Conservation (phyloP, 441 rosid species). For the Syzygium syzygioides region DNA sequence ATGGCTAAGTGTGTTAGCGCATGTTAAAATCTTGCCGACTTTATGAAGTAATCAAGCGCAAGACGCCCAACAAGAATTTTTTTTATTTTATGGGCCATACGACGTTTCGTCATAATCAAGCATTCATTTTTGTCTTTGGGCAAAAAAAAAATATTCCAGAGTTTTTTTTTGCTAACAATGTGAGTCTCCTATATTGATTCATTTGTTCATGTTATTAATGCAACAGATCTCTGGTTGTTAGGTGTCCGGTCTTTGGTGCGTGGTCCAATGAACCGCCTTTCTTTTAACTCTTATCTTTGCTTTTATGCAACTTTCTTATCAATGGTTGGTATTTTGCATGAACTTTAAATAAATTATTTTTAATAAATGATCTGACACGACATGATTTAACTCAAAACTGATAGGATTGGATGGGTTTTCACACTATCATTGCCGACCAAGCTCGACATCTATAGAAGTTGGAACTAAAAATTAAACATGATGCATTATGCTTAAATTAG, state of each 20-base stretch:
- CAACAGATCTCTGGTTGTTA: neutral
- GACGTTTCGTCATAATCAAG: too few species aligned
- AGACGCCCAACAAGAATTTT: too few species aligned
- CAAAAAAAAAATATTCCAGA: too few species aligned
- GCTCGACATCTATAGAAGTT: neutral
- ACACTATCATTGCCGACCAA: neutral
- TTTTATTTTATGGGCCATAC: too few species aligned
- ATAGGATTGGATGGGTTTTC: neutral
- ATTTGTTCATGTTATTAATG: neutral
- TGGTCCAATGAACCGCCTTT: neutral
- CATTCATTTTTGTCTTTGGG: too few species aligned
- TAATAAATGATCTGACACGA: neutral
- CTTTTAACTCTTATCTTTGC: neutral
- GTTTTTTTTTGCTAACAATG: too few species aligned
- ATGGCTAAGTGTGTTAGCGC: too few species aligned
- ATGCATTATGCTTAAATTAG: neutral
- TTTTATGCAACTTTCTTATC: neutral
- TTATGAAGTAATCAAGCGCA: too few species aligned
- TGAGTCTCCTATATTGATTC: neutral
- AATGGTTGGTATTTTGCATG: neutral
- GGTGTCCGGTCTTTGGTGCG: neutral
- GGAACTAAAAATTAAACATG: neutral
- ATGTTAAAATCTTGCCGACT: too few species aligned
- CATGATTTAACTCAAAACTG: neutral
- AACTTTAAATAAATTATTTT: neutral